Evolutionary conservation across 441 rosid genomes (phyloP).

Genomic region (Erodium moschatum): DNA sequence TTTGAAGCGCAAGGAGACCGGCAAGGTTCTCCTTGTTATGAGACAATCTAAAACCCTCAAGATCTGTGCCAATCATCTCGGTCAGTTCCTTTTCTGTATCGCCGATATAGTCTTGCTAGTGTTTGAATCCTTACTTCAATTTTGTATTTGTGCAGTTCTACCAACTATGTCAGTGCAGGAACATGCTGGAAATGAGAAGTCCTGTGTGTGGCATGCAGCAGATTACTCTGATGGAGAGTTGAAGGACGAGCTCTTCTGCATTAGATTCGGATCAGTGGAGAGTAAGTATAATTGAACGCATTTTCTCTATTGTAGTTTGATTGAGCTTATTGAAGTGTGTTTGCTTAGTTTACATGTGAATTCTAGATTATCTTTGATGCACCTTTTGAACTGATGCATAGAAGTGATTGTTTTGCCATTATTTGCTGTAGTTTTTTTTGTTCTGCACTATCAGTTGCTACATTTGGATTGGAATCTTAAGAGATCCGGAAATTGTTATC

Average conservation of each 20-base stretch:
- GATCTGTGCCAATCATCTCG: conserved; percentile 90
- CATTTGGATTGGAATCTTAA: neutral
- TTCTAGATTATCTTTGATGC: neutral
- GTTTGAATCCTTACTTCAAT: neutral
- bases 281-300: neutral
- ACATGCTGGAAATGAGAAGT: conserved; percentile 8
- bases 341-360: neutral
- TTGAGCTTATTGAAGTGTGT: neutral
- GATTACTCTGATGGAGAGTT: conserved; percentile 11
- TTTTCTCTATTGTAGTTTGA: neutral
- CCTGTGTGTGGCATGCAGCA: conserved; percentile 3
- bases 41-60: conserved; percentile 79
- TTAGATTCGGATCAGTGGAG: neutral
- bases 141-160: conserved; percentile 9
- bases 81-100: conserved; percentile 26
- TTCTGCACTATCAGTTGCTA: neutral
- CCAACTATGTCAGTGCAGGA: conserved; percentile 3
- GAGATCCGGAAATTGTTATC: neutral
- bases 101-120: neutral
- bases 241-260: conserved; percentile 9
- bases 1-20: conserved; percentile 54
- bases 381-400: neutral
- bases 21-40: conserved; percentile 73
- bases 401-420: too few species aligned
- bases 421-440: neutral